Evolutionary conservation across 306 rosid genomes (phyloP).

Genomic region (Senna siamea): DNA sequence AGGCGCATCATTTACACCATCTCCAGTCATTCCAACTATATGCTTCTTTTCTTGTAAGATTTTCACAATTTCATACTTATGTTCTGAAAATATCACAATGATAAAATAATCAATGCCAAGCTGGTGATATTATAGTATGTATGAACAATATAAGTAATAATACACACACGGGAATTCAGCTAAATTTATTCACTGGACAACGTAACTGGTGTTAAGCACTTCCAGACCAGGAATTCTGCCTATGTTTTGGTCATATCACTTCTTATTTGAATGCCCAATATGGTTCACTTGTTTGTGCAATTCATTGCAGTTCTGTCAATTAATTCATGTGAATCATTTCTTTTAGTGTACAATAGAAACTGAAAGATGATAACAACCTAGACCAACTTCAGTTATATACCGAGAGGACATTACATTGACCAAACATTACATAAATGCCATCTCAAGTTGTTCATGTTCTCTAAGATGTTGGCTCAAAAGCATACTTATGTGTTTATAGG

Average conservation of each 20-base stretch:
- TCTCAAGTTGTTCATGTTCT: neutral
- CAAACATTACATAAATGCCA: neutral
- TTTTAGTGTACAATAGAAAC: slow-evolving; percentile 8
- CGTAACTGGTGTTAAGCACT: slow-evolving; percentile 8
- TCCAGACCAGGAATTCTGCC: neutral
- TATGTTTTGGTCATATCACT: slow-evolving; percentile 7
- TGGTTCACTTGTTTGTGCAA: neutral
- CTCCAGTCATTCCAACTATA: slow-evolving; percentile 92
- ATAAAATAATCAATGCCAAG: slow-evolving; percentile 31
- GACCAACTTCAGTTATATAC: neutral
- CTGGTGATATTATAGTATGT: slow-evolving; percentile 9
- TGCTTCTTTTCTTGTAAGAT: slow-evolving; percentile 86
- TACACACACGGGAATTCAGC: neutral
- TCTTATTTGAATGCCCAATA: neutral
- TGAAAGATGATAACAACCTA: slow-evolving; percentile 7
- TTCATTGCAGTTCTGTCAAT: neutral
- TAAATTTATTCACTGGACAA: neutral
- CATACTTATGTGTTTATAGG: slow-evolving; percentile 14
- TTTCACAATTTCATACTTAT: slow-evolving; percentile 80
- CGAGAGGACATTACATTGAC: neutral
- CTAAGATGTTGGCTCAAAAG: neutral
- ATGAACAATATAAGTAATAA: neutral
- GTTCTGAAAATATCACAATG: slow-evolving; percentile 61
- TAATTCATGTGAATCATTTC: neutral
- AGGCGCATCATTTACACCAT: slow-evolving; percentile 92